Evolutionary conservation across 2,329 filamentous ascomycete genomes (phyloP), one percentile per base, ranked within the genome.

Genomic region (Diaporthe nobilis): DNA sequence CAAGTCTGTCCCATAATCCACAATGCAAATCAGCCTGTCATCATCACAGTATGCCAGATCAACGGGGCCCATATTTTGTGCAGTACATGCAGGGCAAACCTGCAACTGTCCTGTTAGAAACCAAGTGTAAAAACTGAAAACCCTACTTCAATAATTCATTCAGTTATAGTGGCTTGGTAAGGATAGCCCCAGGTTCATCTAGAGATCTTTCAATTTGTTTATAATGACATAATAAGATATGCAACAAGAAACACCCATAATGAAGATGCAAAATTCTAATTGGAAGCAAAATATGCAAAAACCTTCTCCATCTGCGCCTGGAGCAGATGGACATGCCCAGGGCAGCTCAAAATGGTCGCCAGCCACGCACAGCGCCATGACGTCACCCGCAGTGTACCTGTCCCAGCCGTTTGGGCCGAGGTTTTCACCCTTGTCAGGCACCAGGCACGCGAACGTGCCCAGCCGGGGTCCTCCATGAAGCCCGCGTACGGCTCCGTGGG

Each of bases 381-480:
- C 74, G 28, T 68, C 63, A 4, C 71, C 72, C 2, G 67, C 75
- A 2, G 71, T 72, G 34, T 74, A 76, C 71, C 53, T 68, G 20
- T 74, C 72, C 75, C 75, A 76, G 12, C 75, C 75, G 20, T 76
- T 76, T 12, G 72, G 72, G n/a, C 75, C 65, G 13, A 76, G 58
- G 60, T 72, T 68, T 20, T 74, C 72, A n/a, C 73, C 73, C 72
- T 76, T 76, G 34, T 73, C 73, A 6, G 75, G 75, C 28, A 76
- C 75, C 5, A 68, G 47, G 42, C 75, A 76, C 3, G 75, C 71
- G 20, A 76, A 72, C 1, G 75, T 72, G 5, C 75, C 75, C 17
- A 76, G 49, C 37, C 60, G 65, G 3, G 75, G 28, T 76, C 75
- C 75, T 74, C 73, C 75, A 76, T 76, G n/a, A 76, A 76, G 39